phyloP scores from a whole-genome alignment of 257 asterid species.

The Nicotiana sylvestris region DNA sequence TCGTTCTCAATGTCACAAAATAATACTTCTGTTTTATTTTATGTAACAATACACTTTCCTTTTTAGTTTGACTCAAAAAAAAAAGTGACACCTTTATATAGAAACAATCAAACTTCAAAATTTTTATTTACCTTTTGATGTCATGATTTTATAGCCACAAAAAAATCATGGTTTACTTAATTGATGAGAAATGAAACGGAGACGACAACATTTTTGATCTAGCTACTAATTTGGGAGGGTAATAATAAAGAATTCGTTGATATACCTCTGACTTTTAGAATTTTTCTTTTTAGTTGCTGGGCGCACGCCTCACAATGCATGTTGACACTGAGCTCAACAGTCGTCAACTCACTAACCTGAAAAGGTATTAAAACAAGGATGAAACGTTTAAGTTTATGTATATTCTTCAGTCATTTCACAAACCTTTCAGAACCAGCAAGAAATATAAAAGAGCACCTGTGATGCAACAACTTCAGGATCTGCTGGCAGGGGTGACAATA shows the following conservation, averaged over 20 bases:
- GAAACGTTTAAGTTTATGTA: background rate
- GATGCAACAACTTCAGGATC: constrained; percentile 63
- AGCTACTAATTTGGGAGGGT: too few species aligned
- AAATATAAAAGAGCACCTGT: constrained; percentile 33
- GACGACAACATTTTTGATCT: background rate
- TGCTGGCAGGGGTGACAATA: constrained; percentile 68
- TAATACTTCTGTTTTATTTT: too few species aligned
- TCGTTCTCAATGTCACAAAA: too few species aligned
- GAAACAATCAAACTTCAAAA: too few species aligned
- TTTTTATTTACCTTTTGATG: too few species aligned
- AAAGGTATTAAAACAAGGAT: background rate
- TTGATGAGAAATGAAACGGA: too few species aligned
- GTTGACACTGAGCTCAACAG: constrained; percentile 63
- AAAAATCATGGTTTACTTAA: too few species aligned
- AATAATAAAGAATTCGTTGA: background rate
- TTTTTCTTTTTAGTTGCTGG: constrained; percentile 65
- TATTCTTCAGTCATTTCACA: background rate
- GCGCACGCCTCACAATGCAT: constrained; percentile 97
- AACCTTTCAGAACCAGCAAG: too few species aligned
- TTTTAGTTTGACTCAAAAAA: too few species aligned
- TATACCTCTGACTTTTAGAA: constrained; percentile 87
- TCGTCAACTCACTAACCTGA: constrained; percentile 57
- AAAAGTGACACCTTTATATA: too few species aligned
- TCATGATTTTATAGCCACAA: too few species aligned
- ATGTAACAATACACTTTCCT: too few species aligned